A percentile compares a stretch with the other conserved stretches of the same genome.
phyloP scores from a whole-genome alignment of 1,284 basidiomycete species.

The Puccinia hordei region DNA sequence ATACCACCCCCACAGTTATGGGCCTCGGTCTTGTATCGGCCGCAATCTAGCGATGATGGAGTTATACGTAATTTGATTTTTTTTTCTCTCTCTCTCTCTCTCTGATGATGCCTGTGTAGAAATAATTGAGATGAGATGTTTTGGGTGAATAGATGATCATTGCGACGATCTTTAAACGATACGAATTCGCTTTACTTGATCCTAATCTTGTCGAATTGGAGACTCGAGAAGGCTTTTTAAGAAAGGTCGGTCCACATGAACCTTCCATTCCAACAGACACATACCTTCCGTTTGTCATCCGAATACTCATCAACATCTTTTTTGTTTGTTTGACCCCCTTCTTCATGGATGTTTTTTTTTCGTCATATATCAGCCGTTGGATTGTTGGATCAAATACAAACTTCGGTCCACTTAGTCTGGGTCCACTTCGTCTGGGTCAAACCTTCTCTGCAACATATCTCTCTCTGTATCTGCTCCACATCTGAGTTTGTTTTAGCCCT shows the following conservation, averaged over 20 bases:
- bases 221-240: constrained; percentile 44
- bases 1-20: neutral
- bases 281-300: neutral
- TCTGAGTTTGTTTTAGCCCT: too few species aligned
- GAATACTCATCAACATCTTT: neutral
- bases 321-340: too few species aligned
- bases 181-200: constrained; percentile 29
- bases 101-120: neutral
- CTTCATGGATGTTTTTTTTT: too few species aligned
- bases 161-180: constrained; percentile 34
- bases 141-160: constrained; percentile 22
- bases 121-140: neutral
- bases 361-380: neutral
- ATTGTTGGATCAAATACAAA: constrained; percentile 33
- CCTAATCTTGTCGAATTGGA: constrained; percentile 28
- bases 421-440: neutral
- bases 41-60: constrained; percentile 44
- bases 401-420: neutral
- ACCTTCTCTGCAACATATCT: neutral
- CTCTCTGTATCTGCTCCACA: neutral
- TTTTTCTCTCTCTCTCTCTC: neutral
- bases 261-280: neutral
- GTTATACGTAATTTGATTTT: constrained; percentile 19
- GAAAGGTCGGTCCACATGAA: constrained; percentile 8
- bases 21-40: constrained; percentile 43